Conservation (phyloP, 2,329 filamentous ascomycete species). For the Epichloe baconii region DNA sequence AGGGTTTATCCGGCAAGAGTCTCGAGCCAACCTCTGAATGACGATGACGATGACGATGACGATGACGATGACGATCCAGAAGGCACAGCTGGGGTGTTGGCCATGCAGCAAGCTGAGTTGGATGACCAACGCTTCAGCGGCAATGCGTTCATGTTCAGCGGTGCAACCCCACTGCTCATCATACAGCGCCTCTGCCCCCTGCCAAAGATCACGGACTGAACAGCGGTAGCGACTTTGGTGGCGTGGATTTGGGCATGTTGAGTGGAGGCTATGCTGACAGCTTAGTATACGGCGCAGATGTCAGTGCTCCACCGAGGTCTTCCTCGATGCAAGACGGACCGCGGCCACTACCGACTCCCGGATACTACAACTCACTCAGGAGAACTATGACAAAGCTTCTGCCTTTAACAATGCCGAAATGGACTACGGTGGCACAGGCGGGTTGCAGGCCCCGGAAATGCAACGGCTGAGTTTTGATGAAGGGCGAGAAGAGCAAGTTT, state of each 20-base stretch:
- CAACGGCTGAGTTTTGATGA: slow-evolving; percentile 83
- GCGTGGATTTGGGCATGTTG: slow-evolving; percentile 60
- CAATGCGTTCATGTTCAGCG: slow-evolving; percentile 17
- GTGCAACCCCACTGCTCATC: neutral
- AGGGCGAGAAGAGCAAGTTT: slow-evolving; percentile 60
- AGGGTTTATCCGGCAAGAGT: slow-evolving; percentile 6
- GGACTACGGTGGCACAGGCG: slow-evolving; percentile 83
- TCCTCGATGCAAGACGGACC: slow-evolving; percentile 29
- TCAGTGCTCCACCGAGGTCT: slow-evolving; percentile 26
- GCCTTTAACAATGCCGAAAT: slow-evolving; percentile 53
- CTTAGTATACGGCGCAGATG: slow-evolving; percentile 36
- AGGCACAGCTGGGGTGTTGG: slow-evolving; percentile 69
- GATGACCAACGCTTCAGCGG: slow-evolving; percentile 45
- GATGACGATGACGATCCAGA: slow-evolving; percentile 79
- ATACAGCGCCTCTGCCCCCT: slow-evolving; percentile 23
- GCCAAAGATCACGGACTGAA: slow-evolving; percentile 35
- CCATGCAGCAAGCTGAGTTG: slow-evolving; percentile 73
- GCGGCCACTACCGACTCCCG: slow-evolving; percentile 35
- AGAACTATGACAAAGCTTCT: slow-evolving; percentile 19
- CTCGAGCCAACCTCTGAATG: neutral
- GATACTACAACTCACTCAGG: slow-evolving; percentile 18
- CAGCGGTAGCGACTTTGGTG: slow-evolving; percentile 60
- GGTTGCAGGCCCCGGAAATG: slow-evolving; percentile 60
- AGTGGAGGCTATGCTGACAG: slow-evolving; percentile 55
- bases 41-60: slow-evolving; percentile 26